Percentiles rank a stretch among this genome's conserved stretches.
Evolutionary conservation across 176 grass and related monocot genomes (phyloP).

Genomic region (Otatea glauca): DNA sequence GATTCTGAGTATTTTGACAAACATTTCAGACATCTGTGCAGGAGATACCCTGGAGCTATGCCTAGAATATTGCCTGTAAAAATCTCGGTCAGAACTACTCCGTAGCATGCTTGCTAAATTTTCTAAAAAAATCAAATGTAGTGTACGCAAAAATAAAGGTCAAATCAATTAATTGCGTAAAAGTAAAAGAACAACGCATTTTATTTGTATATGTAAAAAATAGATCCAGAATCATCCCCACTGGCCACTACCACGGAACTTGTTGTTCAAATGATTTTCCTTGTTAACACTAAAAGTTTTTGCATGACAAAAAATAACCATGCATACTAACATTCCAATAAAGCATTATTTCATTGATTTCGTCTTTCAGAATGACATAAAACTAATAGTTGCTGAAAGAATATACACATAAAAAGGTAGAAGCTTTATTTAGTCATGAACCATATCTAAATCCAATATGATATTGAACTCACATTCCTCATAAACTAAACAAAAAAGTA

Average conservation of each 20-base stretch:
- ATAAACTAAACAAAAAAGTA: not conserved
- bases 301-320: not conserved
- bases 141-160: not conserved
- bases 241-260: not conserved
- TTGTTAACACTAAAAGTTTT: not conserved
- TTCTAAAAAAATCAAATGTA: not conserved
- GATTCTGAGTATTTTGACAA: conserved; percentile 9
- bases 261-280: not conserved
- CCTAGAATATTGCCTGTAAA: conserved; percentile 1
- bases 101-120: not conserved
- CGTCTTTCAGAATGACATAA: not conserved
- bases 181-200: not conserved
- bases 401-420: not conserved
- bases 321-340: not conserved
- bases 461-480: not conserved
- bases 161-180: not conserved
- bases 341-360: not conserved
- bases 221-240: not conserved
- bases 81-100: not conserved
- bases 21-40: not conserved
- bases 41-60: not conserved
- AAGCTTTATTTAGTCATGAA: not conserved
- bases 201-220: not conserved
- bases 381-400: not conserved
- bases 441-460: not conserved